These are phyloP conservation scores for Posidonia australis DNA, from an alignment of 106 monocot genomes.

Conservation along the genomic window DNA sequence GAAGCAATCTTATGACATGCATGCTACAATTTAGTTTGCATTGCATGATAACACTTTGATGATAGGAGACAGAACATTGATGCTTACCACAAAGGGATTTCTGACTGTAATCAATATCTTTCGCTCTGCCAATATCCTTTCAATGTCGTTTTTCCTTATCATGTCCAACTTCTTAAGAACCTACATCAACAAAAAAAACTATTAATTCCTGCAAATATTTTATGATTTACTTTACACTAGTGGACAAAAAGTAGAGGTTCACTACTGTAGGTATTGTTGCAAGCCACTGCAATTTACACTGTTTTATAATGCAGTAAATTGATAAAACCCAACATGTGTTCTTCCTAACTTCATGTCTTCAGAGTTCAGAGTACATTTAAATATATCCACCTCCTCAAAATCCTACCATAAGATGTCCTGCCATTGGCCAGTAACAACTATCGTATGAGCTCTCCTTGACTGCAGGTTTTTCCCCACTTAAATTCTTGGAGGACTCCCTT, in stretches of 20 bases:
- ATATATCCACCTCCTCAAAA: too few relatives aligned
- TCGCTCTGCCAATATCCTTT: conserved; percentile 60
- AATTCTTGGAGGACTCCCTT: too few relatives aligned
- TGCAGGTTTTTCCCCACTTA: too few relatives aligned
- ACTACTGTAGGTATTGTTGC: not conserved
- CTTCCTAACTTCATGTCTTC: too few relatives aligned
- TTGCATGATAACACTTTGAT: too few relatives aligned
- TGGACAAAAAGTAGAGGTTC: not conserved
- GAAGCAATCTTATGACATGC: too few relatives aligned
- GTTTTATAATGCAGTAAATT: not conserved
- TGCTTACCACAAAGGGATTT: conserved; percentile 70
- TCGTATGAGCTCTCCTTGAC: too few relatives aligned
- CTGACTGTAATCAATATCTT: conserved; percentile 71
- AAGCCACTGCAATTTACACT: not conserved
- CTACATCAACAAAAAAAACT: conserved; percentile 16
- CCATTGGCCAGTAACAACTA: too few relatives aligned
- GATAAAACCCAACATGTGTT: not conserved
- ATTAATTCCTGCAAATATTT: not conserved
- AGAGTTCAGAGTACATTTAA: too few relatives aligned
- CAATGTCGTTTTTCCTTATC: conserved; percentile 74
- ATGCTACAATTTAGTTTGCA: too few relatives aligned
- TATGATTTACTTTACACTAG: not conserved
- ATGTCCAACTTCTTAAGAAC: conserved; percentile 61
- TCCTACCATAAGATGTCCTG: too few relatives aligned
- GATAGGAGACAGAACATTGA: not conserved